A percentile compares a stretch with the other conserved stretches of the same genome.
Conservation (phyloP, 495 filamentous ascomycete species). For the Podospora conica region DNA sequence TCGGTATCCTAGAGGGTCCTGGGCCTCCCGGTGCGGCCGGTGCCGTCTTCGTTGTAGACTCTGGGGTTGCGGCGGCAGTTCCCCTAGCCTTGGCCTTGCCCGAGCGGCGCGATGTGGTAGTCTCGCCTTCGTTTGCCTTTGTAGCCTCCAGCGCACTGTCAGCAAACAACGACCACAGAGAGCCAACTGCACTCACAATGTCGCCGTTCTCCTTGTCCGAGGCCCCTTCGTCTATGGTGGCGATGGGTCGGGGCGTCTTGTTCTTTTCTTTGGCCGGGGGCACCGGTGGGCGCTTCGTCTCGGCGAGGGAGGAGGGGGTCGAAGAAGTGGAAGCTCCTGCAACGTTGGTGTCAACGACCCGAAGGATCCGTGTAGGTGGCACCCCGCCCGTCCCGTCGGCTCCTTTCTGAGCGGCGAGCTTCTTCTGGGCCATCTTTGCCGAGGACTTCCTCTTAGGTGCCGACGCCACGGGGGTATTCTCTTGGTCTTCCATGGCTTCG, state of each 20-base stretch:
- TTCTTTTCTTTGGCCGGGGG: neutral
- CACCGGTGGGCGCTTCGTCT: neutral
- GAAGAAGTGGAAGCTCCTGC: conserved; percentile 5
- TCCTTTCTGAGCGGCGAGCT: neutral
- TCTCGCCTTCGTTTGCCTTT: neutral
- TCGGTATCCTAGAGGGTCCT: neutral
- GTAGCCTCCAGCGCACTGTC: neutral
- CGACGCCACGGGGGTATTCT: neutral
- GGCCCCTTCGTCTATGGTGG: neutral
- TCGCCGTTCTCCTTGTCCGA: conserved; percentile 1
- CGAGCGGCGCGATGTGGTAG: neutral
- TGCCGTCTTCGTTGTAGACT: neutral
- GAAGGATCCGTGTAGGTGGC: conserved; percentile 2
- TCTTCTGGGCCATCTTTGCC: conserved; percentile 13
- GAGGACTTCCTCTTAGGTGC: conserved; percentile 6
- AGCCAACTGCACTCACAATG: neutral
- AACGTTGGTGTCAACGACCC: conserved; percentile 16
- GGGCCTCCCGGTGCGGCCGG: neutral
- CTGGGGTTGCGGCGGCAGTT: neutral
- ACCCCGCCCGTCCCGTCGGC: neutral
- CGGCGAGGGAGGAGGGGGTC: neutral
- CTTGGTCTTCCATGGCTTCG: neutral
- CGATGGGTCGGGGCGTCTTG: neutral
- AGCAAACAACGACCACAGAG: neutral
- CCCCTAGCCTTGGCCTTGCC: neutral